A percentile compares a stretch with the other conserved stretches of the same genome.
Evolutionary conservation across 441 rosid species (phyloP).

Genomic region (Corymbia citriodora): DNA sequence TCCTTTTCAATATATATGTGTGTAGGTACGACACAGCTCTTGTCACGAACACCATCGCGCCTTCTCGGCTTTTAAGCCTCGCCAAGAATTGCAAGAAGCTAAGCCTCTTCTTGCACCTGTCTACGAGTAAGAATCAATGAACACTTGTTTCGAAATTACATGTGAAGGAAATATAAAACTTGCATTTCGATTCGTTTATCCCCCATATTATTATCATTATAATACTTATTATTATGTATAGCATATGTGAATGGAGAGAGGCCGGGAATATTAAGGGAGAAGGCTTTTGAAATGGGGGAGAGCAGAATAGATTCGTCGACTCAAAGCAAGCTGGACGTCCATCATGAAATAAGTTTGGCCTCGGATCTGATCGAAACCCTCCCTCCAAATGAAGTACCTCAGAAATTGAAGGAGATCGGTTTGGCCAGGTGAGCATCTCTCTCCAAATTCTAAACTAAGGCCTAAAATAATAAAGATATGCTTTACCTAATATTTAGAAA

Average conservation of each 20-base stretch:
- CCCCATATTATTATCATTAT: no score
- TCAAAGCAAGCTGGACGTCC: conserved; percentile 9
- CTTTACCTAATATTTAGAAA: rapidly evolving
- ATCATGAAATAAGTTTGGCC: conserved; percentile 23
- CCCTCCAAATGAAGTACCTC: conserved; percentile 2
- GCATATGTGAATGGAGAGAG: conserved; percentile 25
- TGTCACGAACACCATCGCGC: neutral
- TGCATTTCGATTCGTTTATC: no score
- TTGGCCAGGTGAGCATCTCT: neutral
- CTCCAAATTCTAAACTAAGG: neutral
- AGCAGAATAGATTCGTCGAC: neutral
- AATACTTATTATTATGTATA: neutral
- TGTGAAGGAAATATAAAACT: neutral
- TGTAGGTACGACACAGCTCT: neutral
- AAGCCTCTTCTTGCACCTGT: neutral
- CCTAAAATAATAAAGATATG: neutral
- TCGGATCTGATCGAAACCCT: conserved; percentile 4
- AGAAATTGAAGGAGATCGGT: conserved; percentile 9
- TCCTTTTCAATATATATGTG: neutral
- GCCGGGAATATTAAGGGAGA: conserved; percentile 24
- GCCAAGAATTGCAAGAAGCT: neutral
- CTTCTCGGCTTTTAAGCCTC: neutral
- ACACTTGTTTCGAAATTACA: neutral
- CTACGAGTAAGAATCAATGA: neutral
- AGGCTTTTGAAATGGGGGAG: conserved; percentile 11